Percentiles rank a stretch among this genome's conserved stretches.
These are phyloP conservation scores for Volvariella volvacea DNA, from an alignment of 1,284 basidiomycete genomes.

Conservation along the genomic window DNA sequence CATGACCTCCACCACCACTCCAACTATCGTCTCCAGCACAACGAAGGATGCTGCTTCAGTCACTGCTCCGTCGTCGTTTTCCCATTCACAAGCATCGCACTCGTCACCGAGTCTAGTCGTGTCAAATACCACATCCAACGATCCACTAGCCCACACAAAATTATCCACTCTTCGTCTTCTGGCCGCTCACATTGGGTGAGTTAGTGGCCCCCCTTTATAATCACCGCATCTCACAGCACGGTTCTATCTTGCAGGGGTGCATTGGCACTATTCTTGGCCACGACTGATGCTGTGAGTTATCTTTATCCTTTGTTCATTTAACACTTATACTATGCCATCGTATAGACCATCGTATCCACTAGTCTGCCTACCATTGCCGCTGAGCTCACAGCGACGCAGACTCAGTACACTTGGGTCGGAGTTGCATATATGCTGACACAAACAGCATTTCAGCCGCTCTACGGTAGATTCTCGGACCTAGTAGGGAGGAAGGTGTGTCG, in stretches of 20 bases:
- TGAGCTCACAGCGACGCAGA: conserved; percentile 55
- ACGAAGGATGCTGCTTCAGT: too few relatives aligned
- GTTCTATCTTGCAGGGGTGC: conserved; percentile 46
- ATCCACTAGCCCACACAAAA: conserved; percentile 10
- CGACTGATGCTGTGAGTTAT: conserved; percentile 67
- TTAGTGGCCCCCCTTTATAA: conserved; percentile 6
- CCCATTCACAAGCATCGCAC: too few relatives aligned
- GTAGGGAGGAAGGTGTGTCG: conserved; percentile 63
- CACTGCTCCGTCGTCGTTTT: too few relatives aligned
- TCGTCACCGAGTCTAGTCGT: too few relatives aligned
- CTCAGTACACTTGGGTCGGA: conserved; percentile 78
- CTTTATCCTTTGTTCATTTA: not conserved
- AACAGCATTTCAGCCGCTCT: conserved; percentile 74
- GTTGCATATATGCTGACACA: conserved; percentile 78
- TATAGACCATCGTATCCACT: conserved; percentile 75
- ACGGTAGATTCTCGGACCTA: conserved; percentile 71
- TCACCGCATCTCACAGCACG: conserved; percentile 6
- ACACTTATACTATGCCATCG: conserved; percentile 9
- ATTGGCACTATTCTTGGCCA: conserved; percentile 70
- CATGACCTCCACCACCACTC: too few relatives aligned
- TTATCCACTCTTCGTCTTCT: conserved; percentile 44
- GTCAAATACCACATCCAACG: too few relatives aligned
- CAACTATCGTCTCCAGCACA: too few relatives aligned
- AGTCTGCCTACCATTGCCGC: conserved; percentile 69
- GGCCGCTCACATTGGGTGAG: conserved; percentile 50